Evolutionary conservation across 1,284 basidiomycete species (phyloP).

Genomic region (Ustilago curta): DNA sequence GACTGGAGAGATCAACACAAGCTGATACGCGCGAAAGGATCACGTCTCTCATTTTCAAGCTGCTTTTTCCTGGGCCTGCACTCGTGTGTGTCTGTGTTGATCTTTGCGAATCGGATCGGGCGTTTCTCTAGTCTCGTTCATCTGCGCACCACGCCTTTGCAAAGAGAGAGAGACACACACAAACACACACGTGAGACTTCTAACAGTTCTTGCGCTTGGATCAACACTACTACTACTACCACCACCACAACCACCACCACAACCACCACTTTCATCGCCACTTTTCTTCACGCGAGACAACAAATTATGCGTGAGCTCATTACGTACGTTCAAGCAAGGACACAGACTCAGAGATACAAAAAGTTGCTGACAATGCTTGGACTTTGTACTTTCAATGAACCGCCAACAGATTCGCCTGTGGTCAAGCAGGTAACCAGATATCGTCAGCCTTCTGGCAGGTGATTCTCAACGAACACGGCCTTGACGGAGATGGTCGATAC

Average conservation of each 20-base stretch:
- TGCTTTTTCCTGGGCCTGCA: no score
- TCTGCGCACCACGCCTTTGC: not conserved
- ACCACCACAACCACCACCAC: constrained; percentile 24
- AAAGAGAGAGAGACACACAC: not conserved
- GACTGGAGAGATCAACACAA: constrained; percentile 7
- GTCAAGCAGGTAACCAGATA: constrained; percentile 78
- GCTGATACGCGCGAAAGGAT: constrained; percentile 15
- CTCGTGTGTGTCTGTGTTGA: constrained; percentile 16
- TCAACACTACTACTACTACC: constrained; percentile 24
- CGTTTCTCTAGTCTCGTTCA: not conserved
- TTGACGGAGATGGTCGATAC: constrained; percentile 66
- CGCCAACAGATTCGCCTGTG: constrained; percentile 52
- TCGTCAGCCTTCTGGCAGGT: constrained; percentile 67
- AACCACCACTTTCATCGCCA: constrained; percentile 11
- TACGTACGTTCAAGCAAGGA: constrained; percentile 21
- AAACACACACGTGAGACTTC: not conserved
- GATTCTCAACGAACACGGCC: constrained; percentile 68
- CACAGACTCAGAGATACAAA: not conserved
- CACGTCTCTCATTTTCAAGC: no score
- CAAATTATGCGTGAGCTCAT: constrained; percentile 50
- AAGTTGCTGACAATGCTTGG: constrained; percentile 3
- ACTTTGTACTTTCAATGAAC: not conserved
- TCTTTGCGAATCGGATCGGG: constrained; percentile 13
- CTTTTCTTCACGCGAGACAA: not conserved
- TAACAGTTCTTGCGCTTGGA: constrained; percentile 19